Percentiles rank a stretch among this genome's conserved stretches.
Conservation (phyloP, 352 stramenopile species). For the Albugo laibachii region DNA sequence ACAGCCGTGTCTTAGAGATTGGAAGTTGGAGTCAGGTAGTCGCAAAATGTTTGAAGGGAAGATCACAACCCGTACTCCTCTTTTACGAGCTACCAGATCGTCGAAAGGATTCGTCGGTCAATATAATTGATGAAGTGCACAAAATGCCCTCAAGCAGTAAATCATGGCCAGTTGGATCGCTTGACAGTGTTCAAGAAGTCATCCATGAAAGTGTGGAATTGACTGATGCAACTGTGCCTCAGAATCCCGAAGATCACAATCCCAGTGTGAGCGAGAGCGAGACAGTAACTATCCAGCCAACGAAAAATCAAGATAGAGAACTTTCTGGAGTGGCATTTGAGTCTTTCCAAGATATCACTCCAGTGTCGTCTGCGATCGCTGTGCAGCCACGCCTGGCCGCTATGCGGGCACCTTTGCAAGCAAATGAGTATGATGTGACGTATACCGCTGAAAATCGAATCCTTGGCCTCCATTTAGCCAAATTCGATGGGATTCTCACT, state of each 20-base stretch:
- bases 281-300: conserved; percentile 1
- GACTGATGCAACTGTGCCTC: not conserved
- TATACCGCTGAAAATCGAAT: conserved; percentile 47
- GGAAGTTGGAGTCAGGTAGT: conserved; percentile 60
- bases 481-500: conserved; percentile 48
- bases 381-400: conserved; percentile 57
- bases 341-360: conserved; percentile 51
- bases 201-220: not conserved
- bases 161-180: not conserved
- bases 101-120: conserved; percentile 61
- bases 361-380: conserved; percentile 52
- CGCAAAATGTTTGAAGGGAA: conserved; percentile 44
- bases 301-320: conserved; percentile 22
- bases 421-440: conserved; percentile 58
- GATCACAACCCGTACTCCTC: conserved; percentile 66
- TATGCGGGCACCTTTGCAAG: conserved; percentile 29
- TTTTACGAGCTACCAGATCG: conserved; percentile 73
- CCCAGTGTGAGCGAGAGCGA: not conserved
- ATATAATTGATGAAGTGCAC: not conserved
- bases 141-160: not conserved
- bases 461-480: conserved; percentile 65
- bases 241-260: not conserved
- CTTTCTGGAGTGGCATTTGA: conserved; percentile 25
- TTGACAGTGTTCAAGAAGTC: not conserved
- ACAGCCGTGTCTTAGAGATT: conserved; percentile 57